Conservation (phyloP, 805 yeast genomes). For the Sugiyamaella mastotermitis region DNA sequence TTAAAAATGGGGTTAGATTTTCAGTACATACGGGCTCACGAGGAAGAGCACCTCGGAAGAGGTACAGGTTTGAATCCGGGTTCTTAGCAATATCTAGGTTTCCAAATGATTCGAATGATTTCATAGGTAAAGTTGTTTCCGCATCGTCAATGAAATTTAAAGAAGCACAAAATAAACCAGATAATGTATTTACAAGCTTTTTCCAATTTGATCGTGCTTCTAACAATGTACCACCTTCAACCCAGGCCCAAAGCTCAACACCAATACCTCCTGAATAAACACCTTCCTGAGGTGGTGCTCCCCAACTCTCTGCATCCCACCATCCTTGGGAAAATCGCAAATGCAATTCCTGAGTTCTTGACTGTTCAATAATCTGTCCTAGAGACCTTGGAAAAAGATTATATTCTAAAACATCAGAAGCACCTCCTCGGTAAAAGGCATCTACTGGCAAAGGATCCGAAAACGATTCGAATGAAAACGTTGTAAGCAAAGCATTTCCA, state of each 20-base stretch:
- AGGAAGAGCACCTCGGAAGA: slow-evolving; percentile 82
- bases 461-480: slow-evolving; percentile 61
- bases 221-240: slow-evolving; percentile 54
- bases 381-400: slow-evolving; percentile 67
- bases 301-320: slow-evolving; percentile 92
- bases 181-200: slow-evolving; percentile 61
- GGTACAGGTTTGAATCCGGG: slow-evolving; percentile 29
- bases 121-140: slow-evolving; percentile 63
- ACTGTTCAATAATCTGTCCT: slow-evolving; percentile 64
- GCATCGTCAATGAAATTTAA: slow-evolving; percentile 79
- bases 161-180: slow-evolving; percentile 94
- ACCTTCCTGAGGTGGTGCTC: slow-evolving; percentile 70
- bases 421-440: slow-evolving; percentile 1
- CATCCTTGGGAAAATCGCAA: slow-evolving; percentile 88
- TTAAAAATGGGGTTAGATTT: slow-evolving; percentile 88
- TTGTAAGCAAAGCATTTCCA: slow-evolving; percentile 60
- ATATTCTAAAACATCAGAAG: slow-evolving; percentile 18
- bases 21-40: slow-evolving; percentile 96
- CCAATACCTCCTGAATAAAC: slow-evolving; percentile 83
- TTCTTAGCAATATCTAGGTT: slow-evolving; percentile 1
- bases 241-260: slow-evolving; percentile 84
- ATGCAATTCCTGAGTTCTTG: slow-evolving; percentile 71
- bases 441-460: slow-evolving; percentile 45
- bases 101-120: slow-evolving; percentile 32
- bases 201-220: slow-evolving; percentile 66